These are phyloP conservation scores for Penicillium sp. DNA, from an alignment of 2,329 filamentous ascomycete genomes.

Conservation along the genomic window DNA sequence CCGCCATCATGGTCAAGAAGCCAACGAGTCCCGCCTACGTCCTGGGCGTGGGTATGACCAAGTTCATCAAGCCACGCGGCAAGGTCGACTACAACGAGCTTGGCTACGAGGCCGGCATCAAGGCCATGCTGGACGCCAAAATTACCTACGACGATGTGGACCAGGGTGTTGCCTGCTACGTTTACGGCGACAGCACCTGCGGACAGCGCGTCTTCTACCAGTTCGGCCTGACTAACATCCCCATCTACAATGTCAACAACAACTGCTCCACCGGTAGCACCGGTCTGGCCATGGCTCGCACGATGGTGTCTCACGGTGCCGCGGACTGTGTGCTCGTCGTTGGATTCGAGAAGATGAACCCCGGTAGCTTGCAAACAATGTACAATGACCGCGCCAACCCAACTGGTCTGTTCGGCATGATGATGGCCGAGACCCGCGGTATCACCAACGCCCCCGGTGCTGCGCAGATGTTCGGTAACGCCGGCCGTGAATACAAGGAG, in stretches of 20 bases:
- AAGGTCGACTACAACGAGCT: conserved; percentile 95
- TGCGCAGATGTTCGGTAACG: conserved; percentile 95
- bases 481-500: conserved; percentile 91
- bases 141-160: conserved; percentile 98
- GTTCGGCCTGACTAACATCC: conserved; percentile 95
- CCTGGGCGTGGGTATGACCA: conserved; percentile 97
- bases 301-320: conserved; percentile 74
- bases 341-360: conserved; percentile 98
- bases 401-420: conserved; percentile 67
- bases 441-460: conserved; percentile 80
- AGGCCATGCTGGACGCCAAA: conserved; percentile 73
- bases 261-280: conserved; percentile 97
- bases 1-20: conserved; percentile 53
- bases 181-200: conserved; percentile 93
- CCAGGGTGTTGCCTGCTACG: conserved; percentile 95
- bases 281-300: conserved; percentile 80
- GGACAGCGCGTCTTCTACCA: conserved; percentile 98
- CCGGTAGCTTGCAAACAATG: conserved; percentile 78
- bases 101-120: conserved; percentile 88
- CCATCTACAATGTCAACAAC: conserved; percentile 98
- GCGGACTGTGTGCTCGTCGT: conserved; percentile 89
- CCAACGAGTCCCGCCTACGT: conserved; percentile 69
- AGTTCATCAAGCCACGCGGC: conserved; percentile 95
- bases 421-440: conserved; percentile 83
- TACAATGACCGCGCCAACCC: conserved; percentile 86